phyloP scores from a whole-genome alignment of 2,329 filamentous ascomycete genomes.

The Thelonectria discophora region DNA sequence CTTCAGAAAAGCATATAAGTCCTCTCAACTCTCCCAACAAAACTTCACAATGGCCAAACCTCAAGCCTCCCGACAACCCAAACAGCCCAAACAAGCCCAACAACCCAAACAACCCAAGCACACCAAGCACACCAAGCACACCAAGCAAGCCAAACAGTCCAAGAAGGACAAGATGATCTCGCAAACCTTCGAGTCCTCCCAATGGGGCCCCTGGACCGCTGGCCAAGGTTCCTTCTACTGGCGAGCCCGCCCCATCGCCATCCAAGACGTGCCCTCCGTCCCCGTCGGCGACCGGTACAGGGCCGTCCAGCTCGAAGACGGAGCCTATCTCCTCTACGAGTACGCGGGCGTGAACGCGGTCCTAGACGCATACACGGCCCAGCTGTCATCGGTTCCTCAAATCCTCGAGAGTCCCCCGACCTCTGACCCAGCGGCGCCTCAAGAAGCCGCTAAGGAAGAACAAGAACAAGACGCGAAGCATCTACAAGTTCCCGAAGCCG shows the following conservation, averaged over 20 bases:
- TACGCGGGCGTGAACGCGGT: conserved; percentile 29
- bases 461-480: not conserved
- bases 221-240: conserved; percentile 35
- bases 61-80: not conserved
- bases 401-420: not conserved
- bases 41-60: not conserved
- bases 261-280: conserved; percentile 27
- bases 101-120: no score
- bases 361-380: not conserved
- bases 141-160: not conserved
- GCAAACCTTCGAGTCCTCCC: conserved; percentile 3
- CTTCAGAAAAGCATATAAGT: not conserved
- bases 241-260: conserved; percentile 36
- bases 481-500: not conserved
- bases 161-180: conserved; percentile 4
- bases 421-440: not conserved
- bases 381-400: conserved; percentile 7
- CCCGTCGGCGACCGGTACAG: not conserved
- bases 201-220: not conserved
- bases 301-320: conserved; percentile 29
- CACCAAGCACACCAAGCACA: no score
- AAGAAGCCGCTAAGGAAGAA: not conserved
- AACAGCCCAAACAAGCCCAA: no score
- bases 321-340: conserved; percentile 37
- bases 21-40: not conserved